Evolutionary conservation across 768 basidiomycete species (phyloP), one percentile per base, ranked within the genome.

Genomic region (Kwoniella dendrophila): DNA sequence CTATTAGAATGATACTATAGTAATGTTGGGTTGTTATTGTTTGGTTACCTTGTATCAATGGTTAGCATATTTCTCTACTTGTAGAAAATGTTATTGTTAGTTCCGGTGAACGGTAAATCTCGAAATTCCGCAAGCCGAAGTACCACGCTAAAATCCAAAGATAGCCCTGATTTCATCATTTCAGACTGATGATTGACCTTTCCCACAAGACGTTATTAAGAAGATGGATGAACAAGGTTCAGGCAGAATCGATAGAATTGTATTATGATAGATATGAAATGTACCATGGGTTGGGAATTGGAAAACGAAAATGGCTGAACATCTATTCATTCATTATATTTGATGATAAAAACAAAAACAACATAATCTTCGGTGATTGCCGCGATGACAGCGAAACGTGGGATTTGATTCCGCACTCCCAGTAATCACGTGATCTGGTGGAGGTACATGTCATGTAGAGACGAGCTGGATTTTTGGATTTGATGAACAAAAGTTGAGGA

Each of bases 121-220:
- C 26, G 8, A 5, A 7, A 33, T 51, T 51, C 49, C 32, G 49
- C 32, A 34, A 51, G 34, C 30, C 49, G 29, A 32, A 33, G 27
- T 14, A 32, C 20, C 30, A n/a, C n/a, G n/a, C n/a, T n/a, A n/a
- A n/a, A n/a, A n/a, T n/a, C n/a, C n/a, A n/a, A 20, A 45, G 56
- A 58, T 58, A 49, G 45, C 56, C 56, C 56, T 58, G 56, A 58
- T 58, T 58, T 58, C 56, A 58, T 58, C 56, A 58, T 58, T 38
- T 58, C 56, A 58, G 56, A 58, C 56, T 51, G n/a, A 22, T 18
- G 16, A 51, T 20, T 0, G 5, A 33, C 49, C 49, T 33, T 32
- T 26, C 49, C 49, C 18, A 33, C 20, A 22, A 11, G 6, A 16
- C 10, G 6, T 5, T 11, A 1, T 18, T 20, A 12, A 48, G 8